These are phyloP conservation scores for Tripterygium wilfordii DNA, from an alignment of 177 flowering plant genomes.

Conservation along the genomic window DNA sequence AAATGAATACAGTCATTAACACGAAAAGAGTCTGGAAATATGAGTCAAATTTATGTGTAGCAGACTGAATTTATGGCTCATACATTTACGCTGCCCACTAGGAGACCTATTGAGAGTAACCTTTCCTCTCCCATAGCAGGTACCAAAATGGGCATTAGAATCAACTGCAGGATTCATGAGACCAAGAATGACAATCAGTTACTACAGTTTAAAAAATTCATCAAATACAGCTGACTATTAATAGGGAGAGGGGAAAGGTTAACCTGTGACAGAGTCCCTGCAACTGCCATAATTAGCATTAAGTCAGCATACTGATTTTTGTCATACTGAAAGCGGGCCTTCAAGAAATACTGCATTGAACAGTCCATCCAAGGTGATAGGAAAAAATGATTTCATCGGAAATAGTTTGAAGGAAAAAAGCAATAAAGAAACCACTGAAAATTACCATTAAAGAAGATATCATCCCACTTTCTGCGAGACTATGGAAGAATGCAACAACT, in stretches of 20 bases:
- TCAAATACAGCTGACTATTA: too few species aligned
- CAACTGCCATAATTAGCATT: constrained; percentile 53
- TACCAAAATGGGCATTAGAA: constrained; percentile 67
- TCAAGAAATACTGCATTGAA: constrained; percentile 66
- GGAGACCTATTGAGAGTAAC: constrained; percentile 73
- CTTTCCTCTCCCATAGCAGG: constrained; percentile 59
- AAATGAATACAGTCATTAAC: too few species aligned
- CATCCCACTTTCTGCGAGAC: constrained; percentile 64
- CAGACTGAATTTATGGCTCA: constrained; percentile 4
- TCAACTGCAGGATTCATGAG: constrained; percentile 48
- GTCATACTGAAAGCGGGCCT: constrained; percentile 78
- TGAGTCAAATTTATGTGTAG: too few species aligned
- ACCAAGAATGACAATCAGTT: too few species aligned
- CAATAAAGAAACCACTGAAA: not conserved
- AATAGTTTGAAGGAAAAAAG: not conserved
- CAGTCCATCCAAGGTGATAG: not conserved
- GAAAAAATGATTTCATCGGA: too few species aligned
- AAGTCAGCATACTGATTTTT: constrained; percentile 85
- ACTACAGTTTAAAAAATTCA: too few species aligned
- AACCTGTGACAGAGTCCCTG: constrained; percentile 68
- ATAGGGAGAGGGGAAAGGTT: too few species aligned
- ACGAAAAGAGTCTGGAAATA: too few species aligned
- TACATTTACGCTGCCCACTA: constrained; percentile 51
- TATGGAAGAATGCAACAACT: constrained; percentile 61
- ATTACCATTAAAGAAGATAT: constrained; percentile 58